Base-by-base conservation (phyloP, 129 eudicot species). In the Ambrosia artemisiifolia region DNA sequence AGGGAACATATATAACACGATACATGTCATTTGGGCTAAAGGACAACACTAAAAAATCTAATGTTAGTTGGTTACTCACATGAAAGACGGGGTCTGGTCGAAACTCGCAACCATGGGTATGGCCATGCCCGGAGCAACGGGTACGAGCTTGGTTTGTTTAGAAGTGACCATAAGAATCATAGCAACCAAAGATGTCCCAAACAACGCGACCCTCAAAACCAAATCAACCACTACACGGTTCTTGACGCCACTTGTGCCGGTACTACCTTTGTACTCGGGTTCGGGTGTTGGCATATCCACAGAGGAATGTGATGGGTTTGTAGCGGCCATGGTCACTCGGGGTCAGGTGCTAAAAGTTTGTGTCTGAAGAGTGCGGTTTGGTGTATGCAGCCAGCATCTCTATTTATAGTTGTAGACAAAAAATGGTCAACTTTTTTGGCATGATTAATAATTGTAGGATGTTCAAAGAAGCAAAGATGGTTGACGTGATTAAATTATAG, bases 91-190 rank as follows among this genome's bases (percentile, higher is more conserved):
- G 2, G 88, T 84, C 47, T 89, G 66, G 1, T 30, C 65, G 82
- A 84, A 91, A 32, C 84, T 78, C 1, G 91, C 86, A 28, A 77
- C 10, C 50, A 68, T 6, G 2, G 78, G 57, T 12, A 53, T 33
- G 2, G 49, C 44, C 17, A 24, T 35, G 18, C 75, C 59, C 5
- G 87, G 89, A 38, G 80, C 80, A 1, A 79, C 55, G 0, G 72
- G 78, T 18, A 88, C 13, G 12, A 63, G 2, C 67, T 78, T 14
- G 7, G 87, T 80, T 63, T 91, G 85, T 55, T 88, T 84, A 46
- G 90, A 63, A 7, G 91, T 88, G 28, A 79, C 87, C 88, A 91
- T 82, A 4, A 91, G 86, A 64, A 91, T 71, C 13, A 88, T 81
- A 11, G 84, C 78, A 16, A 65, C 80, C 53, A 86, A 11, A 5